Evolutionary conservation across 2,329 filamentous ascomycete species (phyloP), one percentile per base, ranked within the genome.

Genomic region (Bipolaris gigantea): DNA sequence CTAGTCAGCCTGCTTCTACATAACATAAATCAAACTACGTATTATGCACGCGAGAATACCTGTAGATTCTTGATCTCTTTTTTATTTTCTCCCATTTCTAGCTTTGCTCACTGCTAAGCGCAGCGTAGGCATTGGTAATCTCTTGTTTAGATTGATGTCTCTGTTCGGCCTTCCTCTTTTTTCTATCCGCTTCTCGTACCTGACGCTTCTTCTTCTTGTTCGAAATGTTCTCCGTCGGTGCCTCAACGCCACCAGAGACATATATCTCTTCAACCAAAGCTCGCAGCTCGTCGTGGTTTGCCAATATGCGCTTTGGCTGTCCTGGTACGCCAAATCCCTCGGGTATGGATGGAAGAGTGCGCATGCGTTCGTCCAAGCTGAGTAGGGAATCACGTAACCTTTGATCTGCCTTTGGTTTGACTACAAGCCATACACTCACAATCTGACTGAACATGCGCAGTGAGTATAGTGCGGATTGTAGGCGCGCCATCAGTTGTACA

Each of bases 391-490:
- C 18, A n/a, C 44, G 30, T 5, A 66, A 39, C 13, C 48, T 39
- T 1, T 35, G 3, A 4, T 52, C 33, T 15, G 25, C 39, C 1
- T 44, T 27, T 11, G 43, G 23, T 16, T 58, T 42, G 1, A 62
- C 18, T 11, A 53, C 46, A 0, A 71, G 50, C 51, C 66, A 62
- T 8, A 73, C 60, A 1, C 49, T 40, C 10, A 73, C 50, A 9
- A 76, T 62, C 48, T 79, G 77, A 21, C 66, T 66, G 13, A 79
- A 62, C 49, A 79, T 73, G 2, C 77, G 68, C 0, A 79, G 42
- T 0, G 77, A 79, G 54, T 80, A 80, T 6, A 77, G 64, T 1
- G 68, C 66, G 5, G 77, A 76, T 45, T 80, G 75, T 5, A 76
- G 55, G 19, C 76, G 69, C 9, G 76, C 76, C 5, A 61, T 63